Percentiles rank a stretch among this genome's conserved stretches.
Evolutionary conservation across 2,329 filamentous ascomycete species (phyloP).

Genomic region (Talaromyces rugulosus): DNA sequence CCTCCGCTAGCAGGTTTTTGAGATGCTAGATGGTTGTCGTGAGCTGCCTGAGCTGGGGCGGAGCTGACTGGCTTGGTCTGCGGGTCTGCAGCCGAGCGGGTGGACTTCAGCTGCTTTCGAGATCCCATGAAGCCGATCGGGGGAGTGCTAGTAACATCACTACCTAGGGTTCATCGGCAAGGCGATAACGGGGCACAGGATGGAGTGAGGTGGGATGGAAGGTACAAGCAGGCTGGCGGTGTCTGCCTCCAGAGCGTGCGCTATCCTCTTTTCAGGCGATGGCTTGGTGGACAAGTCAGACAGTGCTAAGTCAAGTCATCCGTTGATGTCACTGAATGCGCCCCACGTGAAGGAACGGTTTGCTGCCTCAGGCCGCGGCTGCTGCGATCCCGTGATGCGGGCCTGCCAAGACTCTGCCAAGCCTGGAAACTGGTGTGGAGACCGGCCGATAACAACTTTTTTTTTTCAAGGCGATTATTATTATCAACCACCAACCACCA

Average conservation of each 20-base stretch:
- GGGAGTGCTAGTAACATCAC: constrained; percentile 31
- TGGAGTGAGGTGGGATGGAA: background rate
- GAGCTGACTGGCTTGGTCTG: constrained; percentile 22
- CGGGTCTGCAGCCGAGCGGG: constrained; percentile 28
- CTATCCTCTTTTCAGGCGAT: background rate
- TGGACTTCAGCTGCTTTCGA: constrained; percentile 42
- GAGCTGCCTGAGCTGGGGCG: constrained; percentile 13
- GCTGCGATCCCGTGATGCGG: constrained; percentile 2
- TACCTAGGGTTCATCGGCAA: background rate
- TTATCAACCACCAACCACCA: background rate
- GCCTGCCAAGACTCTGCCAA: constrained; percentile 5
- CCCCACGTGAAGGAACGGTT: constrained; percentile 7
- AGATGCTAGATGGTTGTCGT: constrained; percentile 21
- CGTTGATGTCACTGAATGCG: constrained; percentile 11
- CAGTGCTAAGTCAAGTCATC: background rate
- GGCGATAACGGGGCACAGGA: background rate
- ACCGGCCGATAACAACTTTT: constrained; percentile 9
- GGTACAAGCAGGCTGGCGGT: background rate
- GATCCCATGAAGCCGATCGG: constrained; percentile 39
- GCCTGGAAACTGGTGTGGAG: constrained; percentile 3
- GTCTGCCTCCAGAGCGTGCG: background rate
- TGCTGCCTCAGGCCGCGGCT: background rate
- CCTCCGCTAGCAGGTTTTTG: constrained; percentile 22
- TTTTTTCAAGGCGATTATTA: constrained; percentile 3
- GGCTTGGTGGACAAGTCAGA: background rate